Base-by-base conservation (phyloP, 768 basidiomycete genomes). In the Boletus reticuloceps region DNA sequence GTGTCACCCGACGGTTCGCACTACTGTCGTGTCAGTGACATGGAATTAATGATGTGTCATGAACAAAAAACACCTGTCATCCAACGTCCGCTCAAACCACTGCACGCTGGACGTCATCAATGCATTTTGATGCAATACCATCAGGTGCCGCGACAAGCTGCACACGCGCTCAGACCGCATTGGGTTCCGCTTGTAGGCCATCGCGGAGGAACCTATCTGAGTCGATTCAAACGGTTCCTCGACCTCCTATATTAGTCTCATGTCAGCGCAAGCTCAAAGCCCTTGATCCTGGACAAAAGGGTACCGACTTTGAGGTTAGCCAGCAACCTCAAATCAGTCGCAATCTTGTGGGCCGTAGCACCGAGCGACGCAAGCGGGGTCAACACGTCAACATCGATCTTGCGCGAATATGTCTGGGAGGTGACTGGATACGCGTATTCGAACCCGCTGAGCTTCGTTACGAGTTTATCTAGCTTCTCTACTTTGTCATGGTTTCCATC, bases 111-210 rank as follows among this genome's bases (percentile, higher is more conserved):
- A 76, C 20, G 97, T 99, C 89, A 95, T 94, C 50, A 98, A 80
- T 34, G 94, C 88, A 73, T 98, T 98, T 72, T 98, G 94, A 64
- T 95, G 95, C 55, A 98, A 79, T 17, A 88, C 85, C 94, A 97
- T 97, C 47, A 99, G 76, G 74, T 98, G 97, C 51, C 97, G 80
- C n/a, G 95, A 81, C 50, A 99, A 83, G 65, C 91, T 94, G 81
- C 97, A 99, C 43, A 97, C 89, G 39, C 97, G 89, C 74, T 99
- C 97, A 53, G 86, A 95, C 54, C 97, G 91, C 97, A 99, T 99
- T 8, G 97, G 97, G 74, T 99, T 98, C 52, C 96, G 84, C 76
- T 98, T 98, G 83, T 98, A 98, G 10, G 96, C 96, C 96, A 98
- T 98, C 1, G 94, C 94, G 1, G 89, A 93, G 11, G 89, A 91